Conservation (phyloP, 495 filamentous ascomycete species). For the Xylaria bambusicola region DNA sequence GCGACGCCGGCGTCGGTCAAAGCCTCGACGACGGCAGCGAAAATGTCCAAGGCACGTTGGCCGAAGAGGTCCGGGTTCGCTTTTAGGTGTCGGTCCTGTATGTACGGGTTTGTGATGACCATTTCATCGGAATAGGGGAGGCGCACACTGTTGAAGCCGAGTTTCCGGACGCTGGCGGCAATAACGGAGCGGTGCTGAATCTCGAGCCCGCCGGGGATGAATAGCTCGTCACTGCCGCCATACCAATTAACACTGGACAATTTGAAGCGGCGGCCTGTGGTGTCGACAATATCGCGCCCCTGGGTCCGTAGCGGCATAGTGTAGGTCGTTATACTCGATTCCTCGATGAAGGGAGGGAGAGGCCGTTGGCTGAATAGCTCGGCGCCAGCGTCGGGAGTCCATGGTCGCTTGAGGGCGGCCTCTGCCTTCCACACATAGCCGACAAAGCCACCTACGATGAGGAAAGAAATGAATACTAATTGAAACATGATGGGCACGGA, state of each 20-base stretch:
- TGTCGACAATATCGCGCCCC: slow-evolving; percentile 59
- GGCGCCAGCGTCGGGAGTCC: slow-evolving; percentile 42
- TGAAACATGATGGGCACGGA: slow-evolving; percentile 23
- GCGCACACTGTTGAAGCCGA: slow-evolving; percentile 66
- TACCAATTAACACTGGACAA: slow-evolving; percentile 66
- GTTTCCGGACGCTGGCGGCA: slow-evolving; percentile 48
- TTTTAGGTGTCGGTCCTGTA: slow-evolving; percentile 47
- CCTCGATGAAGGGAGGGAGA: slow-evolving; percentile 41
- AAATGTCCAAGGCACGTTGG: slow-evolving; percentile 55
- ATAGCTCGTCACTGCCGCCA: slow-evolving; percentile 60
- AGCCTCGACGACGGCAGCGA: slow-evolving; percentile 52
- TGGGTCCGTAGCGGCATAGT: slow-evolving; percentile 52
- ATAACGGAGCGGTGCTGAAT: slow-evolving; percentile 57
- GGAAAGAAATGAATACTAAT: slow-evolving; percentile 34
- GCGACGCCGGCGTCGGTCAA: slow-evolving; percentile 59
- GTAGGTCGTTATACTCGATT: slow-evolving; percentile 45
- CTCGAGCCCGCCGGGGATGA: slow-evolving; percentile 61
- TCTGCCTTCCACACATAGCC: slow-evolving; percentile 44
- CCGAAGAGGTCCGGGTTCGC: slow-evolving; percentile 58
- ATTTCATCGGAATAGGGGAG: slow-evolving; percentile 65
- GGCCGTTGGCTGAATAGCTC: slow-evolving; percentile 44
- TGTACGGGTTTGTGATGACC: slow-evolving; percentile 53
- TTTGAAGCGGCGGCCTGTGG: slow-evolving; percentile 51
- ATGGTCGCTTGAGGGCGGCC: slow-evolving; percentile 40
- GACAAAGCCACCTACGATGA: slow-evolving; percentile 39